A percentile compares a stretch with the other conserved stretches of the same genome.
Evolutionary conservation across 768 basidiomycete genomes (phyloP).

Genomic region (Neoboletus brunneissimus): DNA sequence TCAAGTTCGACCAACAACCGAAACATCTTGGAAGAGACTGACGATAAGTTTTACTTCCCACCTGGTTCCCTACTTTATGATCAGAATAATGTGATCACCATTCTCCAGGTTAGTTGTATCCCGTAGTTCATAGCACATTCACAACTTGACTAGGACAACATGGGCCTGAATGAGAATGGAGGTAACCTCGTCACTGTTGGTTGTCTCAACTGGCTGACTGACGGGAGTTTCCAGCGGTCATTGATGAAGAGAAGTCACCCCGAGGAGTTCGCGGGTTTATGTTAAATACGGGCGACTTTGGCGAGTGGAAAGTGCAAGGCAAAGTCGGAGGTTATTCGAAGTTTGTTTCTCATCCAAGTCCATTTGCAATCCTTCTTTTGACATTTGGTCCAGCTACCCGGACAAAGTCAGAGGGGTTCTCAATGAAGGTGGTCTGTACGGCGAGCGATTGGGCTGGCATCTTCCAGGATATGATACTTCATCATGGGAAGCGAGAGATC

Average conservation of each 20-base stretch:
- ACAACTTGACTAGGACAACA: slow-evolving; percentile 56
- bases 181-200: slow-evolving; percentile 31
- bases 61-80: slow-evolving; percentile 46
- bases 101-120: slow-evolving; percentile 56
- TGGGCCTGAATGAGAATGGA: slow-evolving; percentile 69
- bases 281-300: slow-evolving; percentile 60
- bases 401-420: slow-evolving; percentile 69
- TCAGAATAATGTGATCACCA: slow-evolving; percentile 71
- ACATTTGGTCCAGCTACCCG: slow-evolving; percentile 50
- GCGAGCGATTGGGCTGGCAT: slow-evolving; percentile 74
- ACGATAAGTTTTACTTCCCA: slow-evolving; percentile 65
- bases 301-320: slow-evolving; percentile 70
- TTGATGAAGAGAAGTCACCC: slow-evolving; percentile 65
- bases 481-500: slow-evolving; percentile 54
- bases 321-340: slow-evolving; percentile 68
- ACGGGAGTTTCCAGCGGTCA: slow-evolving; percentile 25
- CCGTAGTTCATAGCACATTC: background rate
- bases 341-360: slow-evolving; percentile 35
- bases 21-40: slow-evolving; percentile 61
- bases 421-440: slow-evolving; percentile 71
- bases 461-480: slow-evolving; percentile 67
- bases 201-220: slow-evolving; percentile 4
- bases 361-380: background rate
- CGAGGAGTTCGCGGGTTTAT: slow-evolving; percentile 77
- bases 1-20: slow-evolving; percentile 61